Evolutionary conservation across 306 rosid genomes (phyloP), one percentile per base, ranked within the genome.

Genomic region (Quercus alba): DNA sequence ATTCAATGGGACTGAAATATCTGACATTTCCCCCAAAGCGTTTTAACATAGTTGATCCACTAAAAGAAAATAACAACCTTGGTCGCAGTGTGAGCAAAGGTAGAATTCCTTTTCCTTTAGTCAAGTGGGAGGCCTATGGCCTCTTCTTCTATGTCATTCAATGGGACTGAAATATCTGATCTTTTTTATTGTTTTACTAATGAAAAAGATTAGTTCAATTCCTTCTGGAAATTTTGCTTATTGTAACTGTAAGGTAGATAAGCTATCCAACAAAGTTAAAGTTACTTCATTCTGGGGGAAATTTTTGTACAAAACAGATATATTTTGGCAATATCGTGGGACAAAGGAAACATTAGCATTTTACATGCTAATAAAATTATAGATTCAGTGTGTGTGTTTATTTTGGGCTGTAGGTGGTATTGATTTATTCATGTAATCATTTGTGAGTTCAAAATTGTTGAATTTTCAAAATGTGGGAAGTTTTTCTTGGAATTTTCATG

Each of bases 61-160:
- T 87, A 26, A 87, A 82, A 82, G 88, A 87, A 81, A 80, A 84
- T 70, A 87, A 87, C 81, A 87, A 87, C 77, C 90, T 85, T 64
- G 90, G 90, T 41, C 87, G 90, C 25, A 87, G 90, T 80, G 91
- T 87, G 23, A 85, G 56, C 77, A 82, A 82, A 85, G 87, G 91
- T 85, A 66, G 77, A 31, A 61, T 12, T 73, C 35, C n/a, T 61
- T 67, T 25, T 73, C 73, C 73, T 68, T 67, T 61, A 35, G 73
- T 35, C 14, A 35, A 11, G 38, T 28, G 38, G 70, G 70, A 28
- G 69, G 69, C 69, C 19, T 25, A 63, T 63, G 38, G 70, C 38
- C 52, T 21, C 18, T 59, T 59, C 66, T 59, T 59, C 31, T 41
- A 41, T 11, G 15, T 19, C 72, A 68, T 35, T 19, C 72, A 46